Evolutionary conservation across 2,329 filamentous ascomycete genomes (phyloP).

Genomic region (Colletotrichum euphorbiae): DNA sequence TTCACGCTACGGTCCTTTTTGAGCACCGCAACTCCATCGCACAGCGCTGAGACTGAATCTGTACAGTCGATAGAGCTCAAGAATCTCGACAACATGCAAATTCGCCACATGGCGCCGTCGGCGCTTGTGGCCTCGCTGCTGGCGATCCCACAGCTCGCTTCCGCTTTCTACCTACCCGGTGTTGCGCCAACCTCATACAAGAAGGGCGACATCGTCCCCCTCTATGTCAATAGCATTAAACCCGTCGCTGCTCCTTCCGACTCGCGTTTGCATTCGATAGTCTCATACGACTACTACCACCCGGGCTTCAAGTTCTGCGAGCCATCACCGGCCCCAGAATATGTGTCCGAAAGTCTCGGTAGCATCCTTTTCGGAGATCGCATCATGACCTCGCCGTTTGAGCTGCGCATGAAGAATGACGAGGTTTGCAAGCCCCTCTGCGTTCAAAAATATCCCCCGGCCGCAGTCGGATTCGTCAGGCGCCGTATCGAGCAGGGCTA

Average conservation of each 20-base stretch:
- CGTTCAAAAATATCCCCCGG: constrained; percentile 70
- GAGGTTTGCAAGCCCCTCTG: constrained; percentile 90
- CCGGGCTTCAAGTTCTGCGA: constrained; percentile 88
- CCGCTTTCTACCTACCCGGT: constrained; percentile 95
- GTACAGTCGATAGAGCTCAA: background rate
- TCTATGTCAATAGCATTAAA: constrained; percentile 93
- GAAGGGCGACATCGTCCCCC: constrained; percentile 80
- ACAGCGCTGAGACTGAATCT: background rate
- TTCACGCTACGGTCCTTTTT: constrained; percentile 3
- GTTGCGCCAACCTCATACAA: constrained; percentile 95
- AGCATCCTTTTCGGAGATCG: constrained; percentile 98
- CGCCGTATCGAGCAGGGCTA: constrained; percentile 85
- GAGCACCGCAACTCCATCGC: background rate
- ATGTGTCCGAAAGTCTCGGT: constrained; percentile 88
- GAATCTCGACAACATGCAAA: constrained; percentile 54
- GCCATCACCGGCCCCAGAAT: constrained; percentile 79
- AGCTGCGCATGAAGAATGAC: constrained; percentile 87
- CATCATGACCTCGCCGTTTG: constrained; percentile 95
- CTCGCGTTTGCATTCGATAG: constrained; percentile 87
- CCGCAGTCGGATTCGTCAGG: constrained; percentile 83
- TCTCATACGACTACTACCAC: constrained; percentile 97
- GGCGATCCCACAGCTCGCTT: constrained; percentile 63
- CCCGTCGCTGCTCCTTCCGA: constrained; percentile 83
- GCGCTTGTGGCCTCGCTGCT: constrained; percentile 64
- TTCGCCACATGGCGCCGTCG: constrained; percentile 58